phyloP scores from a whole-genome alignment of 1,284 basidiomycete species.

The Paramarasmius palmivorus region DNA sequence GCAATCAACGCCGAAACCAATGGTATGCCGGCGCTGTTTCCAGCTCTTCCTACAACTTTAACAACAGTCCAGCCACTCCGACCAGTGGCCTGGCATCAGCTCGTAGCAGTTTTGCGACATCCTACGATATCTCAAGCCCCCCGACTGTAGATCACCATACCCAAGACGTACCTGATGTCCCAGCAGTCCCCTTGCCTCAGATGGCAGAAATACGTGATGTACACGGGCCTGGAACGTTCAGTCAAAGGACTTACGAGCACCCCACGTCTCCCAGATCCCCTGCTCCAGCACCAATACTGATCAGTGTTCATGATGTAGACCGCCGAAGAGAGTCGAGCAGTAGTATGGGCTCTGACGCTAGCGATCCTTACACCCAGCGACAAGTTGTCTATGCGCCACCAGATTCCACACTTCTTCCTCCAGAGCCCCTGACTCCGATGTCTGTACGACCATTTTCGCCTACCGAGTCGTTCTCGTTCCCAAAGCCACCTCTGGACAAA shows the following conservation, averaged over 20 bases:
- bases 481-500: slow-evolving; percentile 49
- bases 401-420: slow-evolving; percentile 17
- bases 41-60: slow-evolving; percentile 6
- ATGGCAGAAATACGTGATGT: slow-evolving; percentile 46
- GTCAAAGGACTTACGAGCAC: not conserved
- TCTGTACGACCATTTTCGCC: slow-evolving; percentile 65
- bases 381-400: slow-evolving; percentile 31
- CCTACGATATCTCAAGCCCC: slow-evolving; percentile 29
- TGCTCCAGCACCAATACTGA: slow-evolving; percentile 22
- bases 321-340: slow-evolving; percentile 35
- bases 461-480: slow-evolving; percentile 65
- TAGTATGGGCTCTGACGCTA: slow-evolving; percentile 29
- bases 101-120: slow-evolving; percentile 49
- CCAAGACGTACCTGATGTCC: not conserved
- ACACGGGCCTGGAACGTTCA: slow-evolving; percentile 7
- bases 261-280: slow-evolving; percentile 20
- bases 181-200: slow-evolving; percentile 36
- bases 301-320: slow-evolving; percentile 27
- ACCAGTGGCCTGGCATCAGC: slow-evolving; percentile 12
- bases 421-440: slow-evolving; percentile 45
- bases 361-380: slow-evolving; percentile 35
- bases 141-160: not conserved
- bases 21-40: slow-evolving; percentile 23
- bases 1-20: slow-evolving; percentile 25
- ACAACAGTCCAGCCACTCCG: not conserved